phyloP scores from a whole-genome alignment of 2,329 filamentous ascomycete species.

The Tolypocladium amazonense region DNA sequence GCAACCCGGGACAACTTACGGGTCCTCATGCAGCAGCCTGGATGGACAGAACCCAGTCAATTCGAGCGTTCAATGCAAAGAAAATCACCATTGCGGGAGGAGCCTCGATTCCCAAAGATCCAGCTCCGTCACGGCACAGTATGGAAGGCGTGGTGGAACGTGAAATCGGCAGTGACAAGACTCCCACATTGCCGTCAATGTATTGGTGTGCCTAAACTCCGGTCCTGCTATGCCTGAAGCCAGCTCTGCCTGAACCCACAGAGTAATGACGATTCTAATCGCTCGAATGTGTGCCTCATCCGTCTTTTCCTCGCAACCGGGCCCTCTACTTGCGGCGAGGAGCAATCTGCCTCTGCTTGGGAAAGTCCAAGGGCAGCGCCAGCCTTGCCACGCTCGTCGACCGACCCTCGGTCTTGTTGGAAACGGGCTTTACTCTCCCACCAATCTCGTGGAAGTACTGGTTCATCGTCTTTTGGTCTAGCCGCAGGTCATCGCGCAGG shows the following conservation, averaged over 20 bases:
- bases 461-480: constrained; percentile 60
- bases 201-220: background rate
- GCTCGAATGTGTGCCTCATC: background rate
- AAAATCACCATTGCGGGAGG: background rate
- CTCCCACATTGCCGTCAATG: background rate
- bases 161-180: background rate
- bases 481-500: constrained; percentile 58
- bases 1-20: background rate
- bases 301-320: background rate
- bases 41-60: too few relatives aligned
- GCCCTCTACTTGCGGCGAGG: constrained; percentile 16
- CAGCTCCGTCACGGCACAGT: background rate
- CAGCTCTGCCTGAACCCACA: background rate
- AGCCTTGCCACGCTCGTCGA: constrained; percentile 53
- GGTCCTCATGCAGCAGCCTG: too few relatives aligned
- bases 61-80: background rate
- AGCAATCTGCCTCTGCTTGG: constrained; percentile 40
- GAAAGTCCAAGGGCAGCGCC: constrained; percentile 72
- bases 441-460: constrained; percentile 71
- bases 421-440: constrained; percentile 50
- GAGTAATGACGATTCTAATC: background rate
- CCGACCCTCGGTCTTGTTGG: constrained; percentile 51
- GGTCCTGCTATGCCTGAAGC: background rate
- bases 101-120: too few relatives aligned
- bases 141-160: background rate